Evolutionary conservation across 345 rosid genomes (phyloP), one percentile per base, ranked within the genome.

Genomic region (Citrus hindsii): DNA sequence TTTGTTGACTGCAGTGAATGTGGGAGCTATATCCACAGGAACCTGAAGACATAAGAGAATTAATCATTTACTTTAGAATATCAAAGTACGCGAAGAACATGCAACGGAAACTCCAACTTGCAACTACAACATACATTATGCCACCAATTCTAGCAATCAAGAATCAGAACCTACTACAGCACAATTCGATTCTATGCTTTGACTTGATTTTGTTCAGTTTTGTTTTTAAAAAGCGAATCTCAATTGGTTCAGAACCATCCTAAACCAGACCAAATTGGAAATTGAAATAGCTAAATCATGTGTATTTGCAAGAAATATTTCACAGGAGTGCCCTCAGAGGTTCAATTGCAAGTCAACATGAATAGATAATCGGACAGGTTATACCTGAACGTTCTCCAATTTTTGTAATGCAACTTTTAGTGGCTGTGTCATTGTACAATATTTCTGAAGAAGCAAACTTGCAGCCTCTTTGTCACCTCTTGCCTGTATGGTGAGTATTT

Each of bases 401-500:
- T 86, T 95, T 42, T 83, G 86, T 81, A 95, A 77, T 73, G 95
- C 92, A 48, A 79, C 80, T 82, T 84, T 89, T 80, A 95, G 76
- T 25, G 95, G 94, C 8, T 82, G 82, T 24, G 95, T 90, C 82
- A 95, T 83, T 61, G 69, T 84, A 78, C 90, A 89, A 81, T 95
- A 93, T 75, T 84, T 90, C 53, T 92, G 51, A 25, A 92, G 79
- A 63, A 93, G 98, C 63, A 74, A 81, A 28, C 76, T 83, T 77
- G 98, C 95, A 79, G 92, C 94, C 37, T 33, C 85, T 82, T 93
- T 95, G 85, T 93, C 98, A 74, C 95, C 98, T 83, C 83, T 87
- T 73, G 98, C 98, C 76, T 93, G 98, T 76, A 91, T 88, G 9
- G 95, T 93, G 64, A 95, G 91, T 79, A 93, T 86, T 83, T 91